These are phyloP conservation scores for Passiflora organensis DNA, from an alignment of 345 rosid genomes.

Conservation along the genomic window DNA sequence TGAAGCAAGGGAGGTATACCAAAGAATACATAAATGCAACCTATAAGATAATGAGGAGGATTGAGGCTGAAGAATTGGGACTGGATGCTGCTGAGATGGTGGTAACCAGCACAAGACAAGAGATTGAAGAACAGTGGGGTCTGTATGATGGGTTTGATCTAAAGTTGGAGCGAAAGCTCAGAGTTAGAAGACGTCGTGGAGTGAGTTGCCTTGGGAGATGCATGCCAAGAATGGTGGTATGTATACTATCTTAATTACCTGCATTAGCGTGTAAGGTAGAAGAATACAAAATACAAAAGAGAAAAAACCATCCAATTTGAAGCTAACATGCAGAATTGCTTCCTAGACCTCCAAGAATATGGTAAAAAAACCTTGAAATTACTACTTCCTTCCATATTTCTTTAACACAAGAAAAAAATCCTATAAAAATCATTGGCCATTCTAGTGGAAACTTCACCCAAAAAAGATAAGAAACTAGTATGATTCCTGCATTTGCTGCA, in stretches of 20 bases:
- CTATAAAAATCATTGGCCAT: too few relatives aligned
- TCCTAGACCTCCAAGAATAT: too few relatives aligned
- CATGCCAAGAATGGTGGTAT: slow-evolving; percentile 74
- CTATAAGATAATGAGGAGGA: slow-evolving; percentile 58
- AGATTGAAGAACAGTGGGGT: slow-evolving; percentile 77
- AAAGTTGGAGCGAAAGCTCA: slow-evolving; percentile 58
- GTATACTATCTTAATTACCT: slow-evolving; percentile 6
- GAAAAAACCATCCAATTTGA: neutral
- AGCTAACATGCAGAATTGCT: too few relatives aligned
- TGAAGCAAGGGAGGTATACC: slow-evolving; percentile 60
- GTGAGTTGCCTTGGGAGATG: slow-evolving; percentile 62
- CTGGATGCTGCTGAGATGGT: slow-evolving; percentile 61
- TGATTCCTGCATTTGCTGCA: neutral
- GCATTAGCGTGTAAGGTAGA: neutral
- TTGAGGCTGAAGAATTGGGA: slow-evolving; percentile 54
- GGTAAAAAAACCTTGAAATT: too few relatives aligned
- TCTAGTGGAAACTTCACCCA: too few relatives aligned
- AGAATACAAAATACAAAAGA: neutral
- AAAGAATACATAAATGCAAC: slow-evolving; percentile 54
- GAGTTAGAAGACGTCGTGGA: slow-evolving; percentile 55
- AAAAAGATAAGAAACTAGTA: neutral
- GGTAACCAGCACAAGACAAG: slow-evolving; percentile 68
- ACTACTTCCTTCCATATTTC: too few relatives aligned
- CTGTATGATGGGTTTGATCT: slow-evolving; percentile 66
- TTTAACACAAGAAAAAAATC: too few relatives aligned